Evolutionary conservation across 768 basidiomycete species (phyloP).

Genomic region (Polyporus arcularius): DNA sequence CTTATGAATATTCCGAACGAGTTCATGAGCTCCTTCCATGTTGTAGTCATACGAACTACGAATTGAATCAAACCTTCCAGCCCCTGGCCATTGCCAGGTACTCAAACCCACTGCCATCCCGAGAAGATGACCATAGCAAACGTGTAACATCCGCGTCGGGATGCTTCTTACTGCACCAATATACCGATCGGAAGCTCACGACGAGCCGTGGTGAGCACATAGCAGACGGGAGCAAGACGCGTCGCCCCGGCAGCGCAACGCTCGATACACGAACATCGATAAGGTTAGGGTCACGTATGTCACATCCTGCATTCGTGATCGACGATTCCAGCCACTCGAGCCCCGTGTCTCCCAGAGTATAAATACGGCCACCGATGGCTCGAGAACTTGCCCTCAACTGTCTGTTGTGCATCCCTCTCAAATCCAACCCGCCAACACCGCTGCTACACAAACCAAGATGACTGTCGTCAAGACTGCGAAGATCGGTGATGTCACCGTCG

Average conservation of each 20-base stretch:
- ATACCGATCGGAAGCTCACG: background rate
- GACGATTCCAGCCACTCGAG: background rate
- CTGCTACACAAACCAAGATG: slow-evolving; percentile 26
- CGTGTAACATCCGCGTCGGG: background rate
- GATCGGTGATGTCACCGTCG: slow-evolving; percentile 40
- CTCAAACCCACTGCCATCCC: background rate
- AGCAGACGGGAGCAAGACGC: background rate
- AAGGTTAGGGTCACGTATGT: background rate
- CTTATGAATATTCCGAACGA: too few relatives aligned
- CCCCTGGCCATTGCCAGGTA: too few relatives aligned
- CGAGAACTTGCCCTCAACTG: background rate
- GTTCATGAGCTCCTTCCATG: too few relatives aligned
- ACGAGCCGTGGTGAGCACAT: background rate
- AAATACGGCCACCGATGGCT: background rate
- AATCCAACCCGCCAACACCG: background rate
- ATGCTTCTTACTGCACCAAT: background rate
- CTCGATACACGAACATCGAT: background rate
- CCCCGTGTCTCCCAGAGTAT: background rate
- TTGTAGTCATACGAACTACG: too few relatives aligned
- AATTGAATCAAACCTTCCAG: too few relatives aligned
- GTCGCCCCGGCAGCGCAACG: background rate
- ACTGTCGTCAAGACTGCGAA: slow-evolving; percentile 29
- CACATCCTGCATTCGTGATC: background rate
- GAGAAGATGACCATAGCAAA: background rate
- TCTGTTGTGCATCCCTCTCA: background rate